These are phyloP conservation scores for Trichomonas gallinae DNA, from an alignment of 208 protist species.

Conservation along the genomic window DNA sequence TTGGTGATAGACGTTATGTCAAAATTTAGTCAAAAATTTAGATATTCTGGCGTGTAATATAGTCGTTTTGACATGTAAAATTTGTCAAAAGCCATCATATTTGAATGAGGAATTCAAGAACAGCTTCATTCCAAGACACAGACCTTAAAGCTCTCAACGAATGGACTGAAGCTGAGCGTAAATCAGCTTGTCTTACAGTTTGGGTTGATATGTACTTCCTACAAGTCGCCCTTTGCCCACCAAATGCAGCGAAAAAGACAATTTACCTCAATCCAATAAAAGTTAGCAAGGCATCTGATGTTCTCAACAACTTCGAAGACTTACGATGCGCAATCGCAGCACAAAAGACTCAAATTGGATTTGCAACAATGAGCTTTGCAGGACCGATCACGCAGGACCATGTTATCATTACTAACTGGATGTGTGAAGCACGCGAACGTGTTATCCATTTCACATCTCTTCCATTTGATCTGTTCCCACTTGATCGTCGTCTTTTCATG, in stretches of 20 bases:
- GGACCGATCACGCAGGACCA: not conserved
- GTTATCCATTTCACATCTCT: conserved; percentile 17
- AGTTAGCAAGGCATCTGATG: not conserved
- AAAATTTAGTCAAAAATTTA: no score
- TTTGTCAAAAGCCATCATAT: no score
- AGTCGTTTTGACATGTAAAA: no score
- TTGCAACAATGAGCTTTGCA: not conserved
- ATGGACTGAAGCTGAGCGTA: not conserved
- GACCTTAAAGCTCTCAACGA: not conserved
- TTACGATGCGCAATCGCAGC: not conserved
- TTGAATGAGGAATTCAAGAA: not conserved
- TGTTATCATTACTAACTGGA: conserved; percentile 4
- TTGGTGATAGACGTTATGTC: no score
- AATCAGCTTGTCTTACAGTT: not conserved
- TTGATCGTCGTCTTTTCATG: not conserved
- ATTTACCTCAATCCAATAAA: not conserved
- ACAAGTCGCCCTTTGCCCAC: not conserved
- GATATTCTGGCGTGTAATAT: no score
- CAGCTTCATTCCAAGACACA: not conserved
- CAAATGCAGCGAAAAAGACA: not conserved
- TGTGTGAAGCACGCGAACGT: not conserved
- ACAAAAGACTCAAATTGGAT: not conserved
- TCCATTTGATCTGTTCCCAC: not conserved
- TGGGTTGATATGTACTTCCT: not conserved
- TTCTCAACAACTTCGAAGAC: not conserved